phyloP scores from a whole-genome alignment of 2,329 filamentous ascomycete species.

The Cryphonectria naterciae region DNA sequence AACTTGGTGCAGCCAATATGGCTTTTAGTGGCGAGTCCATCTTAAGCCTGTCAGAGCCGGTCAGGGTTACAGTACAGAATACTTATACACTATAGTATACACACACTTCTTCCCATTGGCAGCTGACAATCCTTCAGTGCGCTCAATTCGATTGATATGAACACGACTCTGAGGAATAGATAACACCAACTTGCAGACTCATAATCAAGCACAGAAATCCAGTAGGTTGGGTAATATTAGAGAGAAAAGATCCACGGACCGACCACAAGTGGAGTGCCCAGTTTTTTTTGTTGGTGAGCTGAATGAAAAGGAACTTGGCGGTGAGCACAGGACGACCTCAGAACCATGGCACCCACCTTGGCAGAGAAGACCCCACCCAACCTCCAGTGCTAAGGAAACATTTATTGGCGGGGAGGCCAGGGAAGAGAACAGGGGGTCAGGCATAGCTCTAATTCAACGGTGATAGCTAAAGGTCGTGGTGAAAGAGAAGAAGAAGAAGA shows the following conservation, averaged over 20 bases:
- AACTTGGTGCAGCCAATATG: neutral
- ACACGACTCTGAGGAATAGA: neutral
- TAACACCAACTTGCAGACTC: neutral
- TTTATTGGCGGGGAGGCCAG: neutral
- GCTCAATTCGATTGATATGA: neutral
- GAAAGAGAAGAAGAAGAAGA: neutral
- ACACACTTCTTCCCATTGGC: neutral
- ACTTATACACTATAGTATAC: too few species aligned
- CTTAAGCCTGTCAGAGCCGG: neutral
- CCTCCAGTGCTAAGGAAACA: neutral
- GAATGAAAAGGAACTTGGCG: neutral
- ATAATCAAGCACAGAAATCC: neutral
- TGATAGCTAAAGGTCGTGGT: neutral
- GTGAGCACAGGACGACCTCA: constrained; percentile 6
- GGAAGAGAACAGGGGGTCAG: neutral
- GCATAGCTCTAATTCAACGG: neutral
- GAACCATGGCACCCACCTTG: neutral
- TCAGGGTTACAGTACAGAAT: neutral
- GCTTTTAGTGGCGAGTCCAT: neutral
- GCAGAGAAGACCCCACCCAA: neutral
- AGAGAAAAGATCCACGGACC: neutral
- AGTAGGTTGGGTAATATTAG: neutral
- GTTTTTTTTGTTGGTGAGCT: neutral
- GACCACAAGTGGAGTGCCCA: neutral
- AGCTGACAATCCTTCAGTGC: neutral